Evolutionary conservation across 2,329 filamentous ascomycete species (phyloP).

Genomic region (Ploettnerulaceae sp.): DNA sequence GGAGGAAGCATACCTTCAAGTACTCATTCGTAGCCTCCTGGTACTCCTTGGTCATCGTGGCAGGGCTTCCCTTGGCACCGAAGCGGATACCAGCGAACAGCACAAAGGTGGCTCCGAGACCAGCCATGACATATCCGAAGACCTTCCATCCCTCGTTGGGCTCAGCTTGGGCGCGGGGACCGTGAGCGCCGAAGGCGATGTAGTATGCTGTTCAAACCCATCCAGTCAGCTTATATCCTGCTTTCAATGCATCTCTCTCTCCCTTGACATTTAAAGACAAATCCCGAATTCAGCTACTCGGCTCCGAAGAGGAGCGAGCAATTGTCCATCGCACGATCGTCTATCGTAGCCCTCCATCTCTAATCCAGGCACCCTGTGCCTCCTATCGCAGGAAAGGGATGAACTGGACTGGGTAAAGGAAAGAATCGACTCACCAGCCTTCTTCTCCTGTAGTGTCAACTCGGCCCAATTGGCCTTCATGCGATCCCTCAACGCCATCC

Average conservation of each 20-base stretch:
- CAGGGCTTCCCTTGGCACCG: slow-evolving; percentile 67
- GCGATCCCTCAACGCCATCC: slow-evolving; percentile 96
- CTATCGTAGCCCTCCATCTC: neutral
- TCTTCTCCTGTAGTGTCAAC: slow-evolving; percentile 95
- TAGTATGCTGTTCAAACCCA: slow-evolving; percentile 71
- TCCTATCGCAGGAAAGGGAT: neutral
- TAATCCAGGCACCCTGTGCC: neutral
- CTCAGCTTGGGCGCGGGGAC: slow-evolving; percentile 76
- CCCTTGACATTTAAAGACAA: no score
- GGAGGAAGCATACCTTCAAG: slow-evolving; percentile 64
- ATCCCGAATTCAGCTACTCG: neutral
- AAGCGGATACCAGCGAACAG: slow-evolving; percentile 69
- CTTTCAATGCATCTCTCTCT: no score
- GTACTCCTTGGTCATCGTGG: slow-evolving; percentile 95
- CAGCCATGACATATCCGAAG: slow-evolving; percentile 64
- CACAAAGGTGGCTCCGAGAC: slow-evolving; percentile 60
- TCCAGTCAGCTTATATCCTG: no score
- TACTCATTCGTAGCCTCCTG: slow-evolving; percentile 94
- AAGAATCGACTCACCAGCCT: slow-evolving; percentile 73
- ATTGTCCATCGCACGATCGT: no score
- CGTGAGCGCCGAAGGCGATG: slow-evolving; percentile 96
- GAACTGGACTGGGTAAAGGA: neutral
- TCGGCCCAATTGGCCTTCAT: slow-evolving; percentile 99
- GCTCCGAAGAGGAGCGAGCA: no score
- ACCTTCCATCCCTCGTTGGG: slow-evolving; percentile 82